phyloP scores from a whole-genome alignment of 2,329 filamentous ascomycete species.

The Monosporascus ibericus region DNA sequence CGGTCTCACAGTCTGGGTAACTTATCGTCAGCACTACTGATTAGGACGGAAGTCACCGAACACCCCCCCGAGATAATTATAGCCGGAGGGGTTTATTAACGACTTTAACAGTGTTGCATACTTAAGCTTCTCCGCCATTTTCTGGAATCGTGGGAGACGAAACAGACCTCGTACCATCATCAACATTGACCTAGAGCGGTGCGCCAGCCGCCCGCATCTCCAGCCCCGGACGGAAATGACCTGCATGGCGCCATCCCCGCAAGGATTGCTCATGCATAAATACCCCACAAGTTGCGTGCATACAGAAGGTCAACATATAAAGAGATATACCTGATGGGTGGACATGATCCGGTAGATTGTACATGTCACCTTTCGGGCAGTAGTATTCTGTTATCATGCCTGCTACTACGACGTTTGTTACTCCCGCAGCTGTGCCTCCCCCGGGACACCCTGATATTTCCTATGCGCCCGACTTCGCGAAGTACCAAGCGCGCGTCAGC shows the following conservation, averaged over 20 bases:
- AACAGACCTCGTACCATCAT: no score
- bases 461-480: constrained; percentile 48
- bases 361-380: background rate
- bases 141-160: no score
- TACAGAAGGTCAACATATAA: background rate
- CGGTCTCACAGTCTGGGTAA: no score
- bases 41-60: no score
- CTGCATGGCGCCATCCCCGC: background rate
- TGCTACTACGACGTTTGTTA: constrained; percentile 17
- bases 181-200: background rate
- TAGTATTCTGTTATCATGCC: constrained; percentile 1
- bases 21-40: no score
- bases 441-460: constrained; percentile 51
- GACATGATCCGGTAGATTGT: background rate
- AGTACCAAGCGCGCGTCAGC: constrained; percentile 45
- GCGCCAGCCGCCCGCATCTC: background rate
- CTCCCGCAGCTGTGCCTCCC: constrained; percentile 19
- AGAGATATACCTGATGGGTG: background rate
- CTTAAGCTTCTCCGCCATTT: no score
- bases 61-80: no score
- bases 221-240: background rate
- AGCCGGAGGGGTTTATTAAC: no score
- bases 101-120: no score
- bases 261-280: background rate
- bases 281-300: no score